Conservation (phyloP, 139 green algal genomes). For the Picochlorum sp. region DNA sequence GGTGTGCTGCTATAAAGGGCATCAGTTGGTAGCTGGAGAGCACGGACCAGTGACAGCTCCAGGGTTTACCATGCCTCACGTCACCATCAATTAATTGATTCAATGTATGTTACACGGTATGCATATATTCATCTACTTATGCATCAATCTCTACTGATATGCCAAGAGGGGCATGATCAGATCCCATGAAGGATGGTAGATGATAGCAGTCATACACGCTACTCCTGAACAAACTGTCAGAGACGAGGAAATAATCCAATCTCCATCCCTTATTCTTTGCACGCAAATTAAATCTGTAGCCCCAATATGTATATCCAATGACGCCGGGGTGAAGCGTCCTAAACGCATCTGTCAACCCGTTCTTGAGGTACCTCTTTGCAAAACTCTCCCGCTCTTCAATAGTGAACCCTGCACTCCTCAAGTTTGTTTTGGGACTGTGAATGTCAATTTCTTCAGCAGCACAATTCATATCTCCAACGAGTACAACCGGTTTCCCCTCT, state of each 20-base stretch:
- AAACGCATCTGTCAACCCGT: slow-evolving; percentile 52
- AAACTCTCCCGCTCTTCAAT: slow-evolving; percentile 64
- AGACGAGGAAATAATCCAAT: slow-evolving; percentile 69
- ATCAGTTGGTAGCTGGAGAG: slow-evolving; percentile 12
- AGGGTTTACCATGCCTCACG: slow-evolving; percentile 20
- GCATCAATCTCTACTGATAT: neutral
- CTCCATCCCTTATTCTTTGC: slow-evolving; percentile 58
- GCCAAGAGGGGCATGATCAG: slow-evolving; percentile 27
- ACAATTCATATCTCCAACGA: slow-evolving; percentile 46
- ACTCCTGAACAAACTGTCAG: slow-evolving; percentile 10
- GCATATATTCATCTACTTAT: neutral
- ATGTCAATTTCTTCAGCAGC: slow-evolving; percentile 66
- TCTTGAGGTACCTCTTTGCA: slow-evolving; percentile 24
- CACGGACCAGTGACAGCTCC: slow-evolving; percentile 11
- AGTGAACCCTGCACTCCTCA: slow-evolving; percentile 63
- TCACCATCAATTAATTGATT: neutral
- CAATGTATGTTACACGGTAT: no score
- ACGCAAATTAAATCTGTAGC: slow-evolving; percentile 33
- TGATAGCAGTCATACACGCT: slow-evolving; percentile 56
- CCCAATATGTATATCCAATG: slow-evolving; percentile 64
- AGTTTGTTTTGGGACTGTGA: slow-evolving; percentile 61
- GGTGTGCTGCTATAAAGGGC: slow-evolving; percentile 22
- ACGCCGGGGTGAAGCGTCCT: slow-evolving; percentile 41
- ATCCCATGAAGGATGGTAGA: slow-evolving; percentile 40
- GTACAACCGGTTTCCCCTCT: slow-evolving; percentile 52